Conservation (phyloP, 495 filamentous ascomycete species). For the Trichocladium uniseriatum region DNA sequence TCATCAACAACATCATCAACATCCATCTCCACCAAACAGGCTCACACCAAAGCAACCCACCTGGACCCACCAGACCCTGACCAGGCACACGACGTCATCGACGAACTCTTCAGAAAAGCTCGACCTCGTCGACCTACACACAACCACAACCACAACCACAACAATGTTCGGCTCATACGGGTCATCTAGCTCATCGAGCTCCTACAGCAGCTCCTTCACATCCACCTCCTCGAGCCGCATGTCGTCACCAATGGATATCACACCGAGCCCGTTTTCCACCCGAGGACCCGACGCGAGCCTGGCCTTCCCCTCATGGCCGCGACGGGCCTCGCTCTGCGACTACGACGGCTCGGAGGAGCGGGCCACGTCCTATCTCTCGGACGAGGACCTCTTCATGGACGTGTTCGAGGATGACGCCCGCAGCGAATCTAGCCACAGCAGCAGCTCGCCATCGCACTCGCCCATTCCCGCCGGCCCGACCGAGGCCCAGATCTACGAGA, state of each 20-base stretch:
- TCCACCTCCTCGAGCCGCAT: constrained; percentile 24
- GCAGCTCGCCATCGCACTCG: constrained; percentile 32
- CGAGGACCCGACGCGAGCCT: constrained; percentile 32
- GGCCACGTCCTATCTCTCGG: constrained; percentile 40
- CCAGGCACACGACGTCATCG: constrained; percentile 2
- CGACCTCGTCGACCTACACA: neutral
- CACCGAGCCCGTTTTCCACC: constrained; percentile 32
- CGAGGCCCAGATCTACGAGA: constrained; percentile 34
- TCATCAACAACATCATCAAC: constrained; percentile 6
- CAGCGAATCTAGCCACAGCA: constrained; percentile 38
- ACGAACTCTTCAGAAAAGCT: neutral
- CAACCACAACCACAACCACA: constrained; percentile 8
- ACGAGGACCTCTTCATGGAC: constrained; percentile 39
- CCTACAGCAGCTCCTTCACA: constrained; percentile 28
- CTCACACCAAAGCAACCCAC: neutral
- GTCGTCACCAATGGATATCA: constrained; percentile 46
- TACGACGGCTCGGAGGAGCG: constrained; percentile 30
- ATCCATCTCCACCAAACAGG: constrained; percentile 2
- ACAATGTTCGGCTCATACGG: constrained; percentile 41
- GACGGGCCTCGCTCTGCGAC: constrained; percentile 35
- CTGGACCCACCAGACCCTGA: neutral
- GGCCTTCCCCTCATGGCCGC: constrained; percentile 45
- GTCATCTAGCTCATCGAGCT: constrained; percentile 25
- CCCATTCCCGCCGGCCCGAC: constrained; percentile 16
- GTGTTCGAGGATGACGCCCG: constrained; percentile 35